Evolutionary conservation across 495 filamentous ascomycete species (phyloP).

Genomic region (Penicillium turbatum): DNA sequence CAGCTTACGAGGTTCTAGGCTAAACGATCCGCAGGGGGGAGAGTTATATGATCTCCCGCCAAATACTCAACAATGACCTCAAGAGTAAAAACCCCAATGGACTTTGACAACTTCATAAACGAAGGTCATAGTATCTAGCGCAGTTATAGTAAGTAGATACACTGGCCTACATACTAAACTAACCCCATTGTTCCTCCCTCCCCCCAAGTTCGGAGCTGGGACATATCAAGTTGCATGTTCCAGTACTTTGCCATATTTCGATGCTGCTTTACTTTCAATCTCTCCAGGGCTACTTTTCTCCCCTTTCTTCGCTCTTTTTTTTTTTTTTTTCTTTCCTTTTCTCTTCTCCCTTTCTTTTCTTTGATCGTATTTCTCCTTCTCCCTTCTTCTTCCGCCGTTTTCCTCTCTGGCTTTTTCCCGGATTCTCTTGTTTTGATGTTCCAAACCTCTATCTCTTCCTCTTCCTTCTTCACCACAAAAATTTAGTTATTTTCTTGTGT

Average conservation of each 20-base stretch:
- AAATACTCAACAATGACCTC: background rate
- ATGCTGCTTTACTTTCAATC: conserved; percentile 11
- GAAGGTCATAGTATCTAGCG: too few species aligned
- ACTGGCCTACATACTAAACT: too few species aligned
- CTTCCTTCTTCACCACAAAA: conserved; percentile 15
- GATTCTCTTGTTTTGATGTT: conserved; percentile 4
- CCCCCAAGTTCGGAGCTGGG: background rate
- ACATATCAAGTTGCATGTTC: background rate
- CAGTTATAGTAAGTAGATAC: too few species aligned
- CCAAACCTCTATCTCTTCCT: background rate
- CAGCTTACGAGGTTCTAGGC: background rate
- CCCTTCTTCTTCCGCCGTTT: conserved; percentile 13
- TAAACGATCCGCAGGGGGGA: background rate
- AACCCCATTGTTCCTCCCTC: too few species aligned
- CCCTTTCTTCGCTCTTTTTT: conserved; percentile 6
- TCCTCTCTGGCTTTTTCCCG: background rate
- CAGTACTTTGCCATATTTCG: too few species aligned
- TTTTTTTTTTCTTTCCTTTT: background rate
- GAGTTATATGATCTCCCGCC: background rate
- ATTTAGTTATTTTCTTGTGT: conserved; percentile 36
- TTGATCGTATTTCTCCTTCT: background rate
- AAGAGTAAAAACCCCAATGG: background rate
- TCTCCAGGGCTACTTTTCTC: conserved; percentile 18
- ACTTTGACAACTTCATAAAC: too few species aligned
- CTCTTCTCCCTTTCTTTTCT: conserved; percentile 4